A percentile compares a stretch with the other conserved stretches of the same genome.
phyloP scores from a whole-genome alignment of 495 filamentous ascomycete species.

The Podospora tetraspora region DNA sequence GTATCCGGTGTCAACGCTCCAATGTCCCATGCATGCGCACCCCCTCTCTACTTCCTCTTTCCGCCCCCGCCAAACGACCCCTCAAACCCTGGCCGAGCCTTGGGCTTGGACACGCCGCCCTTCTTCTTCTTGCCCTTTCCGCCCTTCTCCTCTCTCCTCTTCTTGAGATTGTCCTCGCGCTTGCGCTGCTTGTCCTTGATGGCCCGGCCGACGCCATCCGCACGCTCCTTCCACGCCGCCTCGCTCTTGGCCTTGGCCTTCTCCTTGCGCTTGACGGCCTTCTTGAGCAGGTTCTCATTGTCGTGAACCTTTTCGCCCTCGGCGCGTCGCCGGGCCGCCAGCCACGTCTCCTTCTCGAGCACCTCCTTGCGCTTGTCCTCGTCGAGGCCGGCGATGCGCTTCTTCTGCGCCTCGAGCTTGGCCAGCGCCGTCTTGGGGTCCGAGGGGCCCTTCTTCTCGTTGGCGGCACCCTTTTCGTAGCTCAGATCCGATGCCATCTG shows the following conservation, averaged over 20 bases:
- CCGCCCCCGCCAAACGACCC: constrained; percentile 64
- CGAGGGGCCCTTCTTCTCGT: constrained; percentile 66
- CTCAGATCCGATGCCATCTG: constrained; percentile 62
- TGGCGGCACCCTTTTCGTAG: constrained; percentile 44
- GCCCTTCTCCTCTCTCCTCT: constrained; percentile 69
- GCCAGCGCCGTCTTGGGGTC: constrained; percentile 72
- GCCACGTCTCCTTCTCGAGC: constrained; percentile 89
- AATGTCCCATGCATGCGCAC: neutral
- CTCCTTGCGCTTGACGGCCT: constrained; percentile 90
- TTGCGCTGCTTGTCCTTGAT: constrained; percentile 79
- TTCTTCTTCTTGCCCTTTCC: constrained; percentile 58
- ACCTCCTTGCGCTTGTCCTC: constrained; percentile 75
- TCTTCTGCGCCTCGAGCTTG: constrained; percentile 65
- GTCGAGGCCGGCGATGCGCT: constrained; percentile 63
- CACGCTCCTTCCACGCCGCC: constrained; percentile 80
- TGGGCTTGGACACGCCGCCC: constrained; percentile 50
- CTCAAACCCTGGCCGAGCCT: constrained; percentile 79
- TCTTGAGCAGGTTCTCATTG: constrained; percentile 83
- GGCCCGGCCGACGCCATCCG: constrained; percentile 66
- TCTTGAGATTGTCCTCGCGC: constrained; percentile 79
- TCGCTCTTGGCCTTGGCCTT: constrained; percentile 83
- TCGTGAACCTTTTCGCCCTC: constrained; percentile 89
- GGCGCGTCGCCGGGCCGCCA: constrained; percentile 81
- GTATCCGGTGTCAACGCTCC: neutral
- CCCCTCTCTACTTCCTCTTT: constrained; percentile 23